Conservation (phyloP, 2,329 filamentous ascomycete genomes). For the Xylaria sp. region DNA sequence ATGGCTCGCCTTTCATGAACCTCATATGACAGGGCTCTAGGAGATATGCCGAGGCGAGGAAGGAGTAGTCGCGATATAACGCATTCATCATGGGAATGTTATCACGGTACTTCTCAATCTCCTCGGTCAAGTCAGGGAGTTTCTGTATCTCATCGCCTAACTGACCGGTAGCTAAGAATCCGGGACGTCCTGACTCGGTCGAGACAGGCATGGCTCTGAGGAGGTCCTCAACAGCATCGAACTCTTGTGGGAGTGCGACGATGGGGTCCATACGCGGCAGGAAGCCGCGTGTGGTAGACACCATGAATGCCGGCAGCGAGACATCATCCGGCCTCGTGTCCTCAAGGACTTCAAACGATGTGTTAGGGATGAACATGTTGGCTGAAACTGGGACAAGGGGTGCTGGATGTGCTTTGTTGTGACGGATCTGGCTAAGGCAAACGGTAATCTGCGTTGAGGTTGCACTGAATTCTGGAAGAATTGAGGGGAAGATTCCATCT, state of each 20-base stretch:
- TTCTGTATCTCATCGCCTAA: conserved; percentile 81
- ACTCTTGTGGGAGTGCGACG: conserved; percentile 75
- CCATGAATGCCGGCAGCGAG: conserved; percentile 79
- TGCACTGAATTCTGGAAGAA: conserved; percentile 17
- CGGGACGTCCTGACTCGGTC: conserved; percentile 77
- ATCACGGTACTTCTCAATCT: conserved; percentile 76
- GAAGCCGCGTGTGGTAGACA: conserved; percentile 79
- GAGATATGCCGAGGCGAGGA: conserved; percentile 88
- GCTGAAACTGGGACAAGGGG: background rate
- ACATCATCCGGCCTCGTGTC: conserved; percentile 72
- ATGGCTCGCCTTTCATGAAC: conserved; percentile 75
- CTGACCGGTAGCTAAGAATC: conserved; percentile 77
- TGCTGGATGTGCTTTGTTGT: conserved; percentile 5
- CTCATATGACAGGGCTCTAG: conserved; percentile 90
- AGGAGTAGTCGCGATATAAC: conserved; percentile 90
- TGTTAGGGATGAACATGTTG: conserved; percentile 46
- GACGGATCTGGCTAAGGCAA: background rate
- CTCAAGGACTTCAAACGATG: conserved; percentile 68
- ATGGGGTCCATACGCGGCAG: conserved; percentile 74
- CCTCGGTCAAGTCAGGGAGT: conserved; percentile 79
- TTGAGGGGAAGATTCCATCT: conserved; percentile 11
- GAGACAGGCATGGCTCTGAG: conserved; percentile 69
- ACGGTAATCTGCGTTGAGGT: background rate
- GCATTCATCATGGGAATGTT: conserved; percentile 86
- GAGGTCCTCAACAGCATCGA: conserved; percentile 73